phyloP scores from a whole-genome alignment of 2,329 filamentous ascomycete species.

The Pseudocercospora macadamiae region DNA sequence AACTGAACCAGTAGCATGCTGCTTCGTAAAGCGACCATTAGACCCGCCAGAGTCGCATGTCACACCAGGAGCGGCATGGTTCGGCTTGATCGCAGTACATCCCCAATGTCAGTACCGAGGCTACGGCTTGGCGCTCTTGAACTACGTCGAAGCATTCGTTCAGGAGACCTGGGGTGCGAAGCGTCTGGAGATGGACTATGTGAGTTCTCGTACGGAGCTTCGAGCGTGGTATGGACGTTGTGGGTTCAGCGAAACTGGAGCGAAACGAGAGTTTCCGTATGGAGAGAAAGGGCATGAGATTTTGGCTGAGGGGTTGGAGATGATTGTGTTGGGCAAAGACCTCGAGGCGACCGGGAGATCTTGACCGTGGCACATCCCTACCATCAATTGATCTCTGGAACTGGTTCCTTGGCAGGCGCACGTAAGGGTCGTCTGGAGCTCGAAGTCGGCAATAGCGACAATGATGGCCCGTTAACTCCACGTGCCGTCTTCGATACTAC shows the following conservation, averaged over 20 bases:
- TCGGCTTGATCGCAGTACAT: conserved; percentile 12
- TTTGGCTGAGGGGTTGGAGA: conserved; percentile 12
- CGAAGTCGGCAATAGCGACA: too few relatives aligned
- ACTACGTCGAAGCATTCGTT: conserved; percentile 9
- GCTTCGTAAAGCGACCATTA: conserved; percentile 9
- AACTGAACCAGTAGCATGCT: conserved; percentile 3
- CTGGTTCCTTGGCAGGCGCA: too few relatives aligned
- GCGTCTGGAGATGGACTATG: conserved; percentile 17
- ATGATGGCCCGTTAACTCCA: too few relatives aligned
- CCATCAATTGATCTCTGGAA: too few relatives aligned
- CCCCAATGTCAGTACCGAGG: conserved; percentile 6
- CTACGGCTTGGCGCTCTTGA: conserved; percentile 12
- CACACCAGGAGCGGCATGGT: conserved; percentile 10
- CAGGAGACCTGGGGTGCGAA: conserved; percentile 7
- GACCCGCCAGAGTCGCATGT: conserved; percentile 4
- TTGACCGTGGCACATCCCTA: too few relatives aligned
- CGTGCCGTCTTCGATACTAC: too few relatives aligned
- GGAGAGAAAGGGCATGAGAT: conserved; percentile 9
- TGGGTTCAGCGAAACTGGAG: conserved; percentile 18
- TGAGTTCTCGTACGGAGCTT: conserved; percentile 13
- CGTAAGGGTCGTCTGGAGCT: too few relatives aligned
- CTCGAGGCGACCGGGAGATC: too few relatives aligned
- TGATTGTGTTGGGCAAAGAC: conserved; percentile 16
- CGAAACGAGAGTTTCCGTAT: conserved; percentile 13
- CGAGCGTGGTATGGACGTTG: conserved; percentile 17